Evolutionary conservation across 2,329 filamentous ascomycete species (phyloP), one percentile per base, ranked within the genome.

Genomic region (Fusarium sp.): DNA sequence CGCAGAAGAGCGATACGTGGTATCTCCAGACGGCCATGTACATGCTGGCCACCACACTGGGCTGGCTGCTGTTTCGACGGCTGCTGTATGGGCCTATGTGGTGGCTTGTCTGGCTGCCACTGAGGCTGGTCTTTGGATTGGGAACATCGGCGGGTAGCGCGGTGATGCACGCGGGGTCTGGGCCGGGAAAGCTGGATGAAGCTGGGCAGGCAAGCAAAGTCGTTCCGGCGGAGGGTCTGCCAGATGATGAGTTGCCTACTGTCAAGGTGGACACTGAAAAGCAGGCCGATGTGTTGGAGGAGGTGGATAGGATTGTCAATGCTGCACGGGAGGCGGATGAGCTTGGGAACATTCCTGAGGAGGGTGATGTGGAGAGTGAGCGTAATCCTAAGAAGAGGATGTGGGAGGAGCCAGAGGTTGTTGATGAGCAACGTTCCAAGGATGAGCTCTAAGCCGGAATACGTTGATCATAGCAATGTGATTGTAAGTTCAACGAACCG

Each of bases 1-100:
- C 91, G 63, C 92, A 96, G 73, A 99, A 99, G 82, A 95, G 90
- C 65, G 95, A 99, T 73, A 97, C 93, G 3, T 99, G 95, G 95
- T 99, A 99, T 73, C 84, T 99, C 31, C 90, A 95, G 76, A 96
- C 91, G 33, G 87, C 93, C 3, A 88, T 98, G 65, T 96, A 93
- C 73, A 82, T 97, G 67, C 83, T 98, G 14, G 71, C 90, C 19
- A 84, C 79, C 6, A 97, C 93, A 1, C 87, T 93, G 37, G 82
- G 80, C 27, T 99, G 95, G 95, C 82, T 99, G 8, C 72, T 97
- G 7, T 97, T 96, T 71, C 82, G 95, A 25, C 82, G 95, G 39
- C 80, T 94, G 36, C 72, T 99, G 8, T 99, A 96, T 78, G 94
- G 95, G 0, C 95, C 95, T 2, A 76, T 92, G 53, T 96, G 91